phyloP scores from a whole-genome alignment of 768 basidiomycete species.

The Stropharia rugosoannulata region DNA sequence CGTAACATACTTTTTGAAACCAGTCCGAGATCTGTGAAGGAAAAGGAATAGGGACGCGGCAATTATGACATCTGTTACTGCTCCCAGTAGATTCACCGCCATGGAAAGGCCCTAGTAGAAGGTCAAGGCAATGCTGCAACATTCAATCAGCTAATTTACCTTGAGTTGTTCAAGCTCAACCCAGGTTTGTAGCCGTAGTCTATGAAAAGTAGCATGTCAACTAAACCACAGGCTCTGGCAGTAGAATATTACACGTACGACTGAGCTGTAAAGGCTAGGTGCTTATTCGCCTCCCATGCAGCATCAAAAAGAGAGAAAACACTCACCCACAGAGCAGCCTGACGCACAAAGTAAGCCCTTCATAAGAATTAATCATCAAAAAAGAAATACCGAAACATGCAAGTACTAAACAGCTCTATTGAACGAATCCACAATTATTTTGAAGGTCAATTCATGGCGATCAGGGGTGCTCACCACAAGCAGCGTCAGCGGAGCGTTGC shows the following conservation, averaged over 20 bases:
- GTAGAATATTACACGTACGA: conserved; percentile 33
- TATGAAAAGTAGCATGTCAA: conserved; percentile 18
- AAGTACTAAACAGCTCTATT: conserved; percentile 40
- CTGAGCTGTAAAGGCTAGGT: conserved; percentile 43
- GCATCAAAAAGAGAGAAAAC: neutral
- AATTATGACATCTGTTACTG: conserved; percentile 48
- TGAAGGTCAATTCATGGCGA: neutral
- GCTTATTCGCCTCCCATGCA: neutral
- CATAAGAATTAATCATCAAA: neutral
- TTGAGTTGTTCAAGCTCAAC: conserved; percentile 42
- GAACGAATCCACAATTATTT: neutral
- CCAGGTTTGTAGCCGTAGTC: conserved; percentile 44
- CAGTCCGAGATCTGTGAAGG: conserved; percentile 49
- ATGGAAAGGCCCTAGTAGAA: conserved; percentile 48
- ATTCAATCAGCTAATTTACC: conserved; percentile 19
- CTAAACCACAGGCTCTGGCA: neutral
- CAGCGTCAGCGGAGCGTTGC: conserved; percentile 39
- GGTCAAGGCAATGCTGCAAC: conserved; percentile 4
- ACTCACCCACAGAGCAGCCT: conserved; percentile 42
- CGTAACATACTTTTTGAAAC: conserved; percentile 45
- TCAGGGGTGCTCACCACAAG: conserved; percentile 35
- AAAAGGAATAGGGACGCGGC: conserved; percentile 48
- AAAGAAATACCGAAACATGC: conserved; percentile 45
- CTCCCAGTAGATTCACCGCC: conserved; percentile 53
- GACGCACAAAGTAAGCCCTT: neutral